Base-by-base conservation (phyloP, 805 yeast species). In the Pachysolen tannophilus region DNA sequence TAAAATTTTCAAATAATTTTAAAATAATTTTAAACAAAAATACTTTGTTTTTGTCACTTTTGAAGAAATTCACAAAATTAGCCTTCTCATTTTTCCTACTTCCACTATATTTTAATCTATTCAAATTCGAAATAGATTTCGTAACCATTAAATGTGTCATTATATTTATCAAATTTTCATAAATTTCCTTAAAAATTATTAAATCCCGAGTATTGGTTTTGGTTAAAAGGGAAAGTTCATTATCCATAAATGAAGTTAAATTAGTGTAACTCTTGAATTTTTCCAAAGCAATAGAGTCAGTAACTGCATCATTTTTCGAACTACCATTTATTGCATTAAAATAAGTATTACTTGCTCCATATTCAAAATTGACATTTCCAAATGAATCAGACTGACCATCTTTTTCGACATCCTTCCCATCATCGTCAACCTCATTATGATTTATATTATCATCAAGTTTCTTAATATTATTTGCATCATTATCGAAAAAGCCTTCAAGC, bases 1-100 rank as follows among this genome's bases (percentile, higher is more conserved):
- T 69, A 63, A 58, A 86, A 52, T 54, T 62, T 44, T 65, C 82
- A 67, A 66, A 67, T 47, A 62, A 66, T 36, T 58, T 65, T 56
- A 64, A 62, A 33, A 62, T 75, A 48, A 65, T 67, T 53, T 51
- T 63, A 49, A 82, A 75, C 34, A 82, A 55, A 2, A 63, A 70
- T 9, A 74, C 68, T 32, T 51, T 56, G 36, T 33, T 37, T 13
- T 26, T 37, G 9, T 33, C 40, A 17, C 20, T 33, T 3, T 19
- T 16, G 31, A 37, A 37, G 35, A 37, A 37, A 3, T 18, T 16
- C 6, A 18, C 28, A 20, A 23, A 23, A 8, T 23, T 23, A 11
- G 5, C 13, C 8, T 67, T 69, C 30, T 70, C 75, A 54, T 84
- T 78, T 20, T 67, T 52, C 7, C 63, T 62, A 1, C 79, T 77